These are phyloP conservation scores for Xylariales sp. DNA, from an alignment of 2,329 filamentous ascomycete species.

Conservation along the genomic window DNA sequence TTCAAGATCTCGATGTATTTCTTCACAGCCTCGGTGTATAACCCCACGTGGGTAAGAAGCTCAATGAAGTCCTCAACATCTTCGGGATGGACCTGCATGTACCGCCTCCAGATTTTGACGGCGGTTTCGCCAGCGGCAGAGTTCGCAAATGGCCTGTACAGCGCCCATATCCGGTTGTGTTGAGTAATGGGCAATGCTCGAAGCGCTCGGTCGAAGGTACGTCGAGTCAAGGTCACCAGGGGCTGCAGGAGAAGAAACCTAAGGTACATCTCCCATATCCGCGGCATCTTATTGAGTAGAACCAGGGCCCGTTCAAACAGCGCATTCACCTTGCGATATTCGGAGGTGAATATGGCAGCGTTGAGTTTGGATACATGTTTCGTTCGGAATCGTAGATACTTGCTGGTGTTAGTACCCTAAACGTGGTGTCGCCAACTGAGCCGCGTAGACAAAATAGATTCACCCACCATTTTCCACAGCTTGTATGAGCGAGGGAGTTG, in stretches of 20 bases:
- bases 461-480: slow-evolving; percentile 83
- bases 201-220: slow-evolving; percentile 86
- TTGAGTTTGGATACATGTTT: slow-evolving; percentile 81
- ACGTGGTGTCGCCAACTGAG: background rate
- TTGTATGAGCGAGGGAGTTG: slow-evolving; percentile 95
- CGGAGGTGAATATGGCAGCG: slow-evolving; percentile 69
- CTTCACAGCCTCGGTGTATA: slow-evolving; percentile 87
- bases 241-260: slow-evolving; percentile 86
- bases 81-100: slow-evolving; percentile 96
- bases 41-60: slow-evolving; percentile 71
- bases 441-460: slow-evolving; percentile 5
- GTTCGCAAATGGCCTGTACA: slow-evolving; percentile 87
- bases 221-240: slow-evolving; percentile 79
- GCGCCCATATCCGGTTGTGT: slow-evolving; percentile 89
- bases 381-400: slow-evolving; percentile 82
- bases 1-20: slow-evolving; percentile 91
- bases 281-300: slow-evolving; percentile 96
- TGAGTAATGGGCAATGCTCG: slow-evolving; percentile 90
- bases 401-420: slow-evolving; percentile 10
- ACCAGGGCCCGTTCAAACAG: slow-evolving; percentile 91
- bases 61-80: slow-evolving; percentile 95
- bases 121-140: slow-evolving; percentile 87
- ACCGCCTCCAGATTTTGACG: slow-evolving; percentile 88
- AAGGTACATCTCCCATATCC: slow-evolving; percentile 97
- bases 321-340: slow-evolving; percentile 91